Evolutionary conservation across 768 basidiomycete genomes (phyloP).

Genomic region (Amylocystis lapponica): DNA sequence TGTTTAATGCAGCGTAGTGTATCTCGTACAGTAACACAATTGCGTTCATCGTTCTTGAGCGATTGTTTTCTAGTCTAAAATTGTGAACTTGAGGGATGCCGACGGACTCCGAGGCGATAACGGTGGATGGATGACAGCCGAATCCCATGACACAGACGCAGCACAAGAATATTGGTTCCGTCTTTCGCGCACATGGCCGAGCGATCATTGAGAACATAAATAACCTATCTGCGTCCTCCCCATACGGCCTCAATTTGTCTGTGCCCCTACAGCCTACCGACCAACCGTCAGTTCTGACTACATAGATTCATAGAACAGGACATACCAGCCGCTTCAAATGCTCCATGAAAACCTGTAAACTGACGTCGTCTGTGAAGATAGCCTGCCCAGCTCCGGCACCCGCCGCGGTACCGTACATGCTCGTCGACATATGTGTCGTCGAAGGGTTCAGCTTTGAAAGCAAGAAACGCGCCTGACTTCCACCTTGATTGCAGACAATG

Average conservation of each 20-base stretch:
- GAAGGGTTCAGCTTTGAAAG: conserved; percentile 95
- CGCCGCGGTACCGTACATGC: conserved; percentile 80
- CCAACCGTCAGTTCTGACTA: neutral
- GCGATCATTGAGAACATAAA: conserved; percentile 1
- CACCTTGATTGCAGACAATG: conserved; percentile 96
- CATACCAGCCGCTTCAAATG: conserved; percentile 88
- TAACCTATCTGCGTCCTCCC: neutral
- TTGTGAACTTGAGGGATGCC: too few relatives aligned
- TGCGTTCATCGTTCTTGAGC: too few relatives aligned
- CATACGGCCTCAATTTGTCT: conserved; percentile 43
- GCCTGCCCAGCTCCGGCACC: conserved; percentile 73
- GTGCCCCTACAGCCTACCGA: conserved; percentile 58
- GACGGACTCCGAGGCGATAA: too few relatives aligned
- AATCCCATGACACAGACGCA: too few relatives aligned
- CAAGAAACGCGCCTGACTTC: conserved; percentile 97
- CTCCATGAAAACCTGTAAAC: conserved; percentile 96
- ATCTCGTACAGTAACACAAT: too few relatives aligned
- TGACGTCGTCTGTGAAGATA: conserved; percentile 98
- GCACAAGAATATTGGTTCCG: too few relatives aligned
- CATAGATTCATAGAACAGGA: too few relatives aligned
- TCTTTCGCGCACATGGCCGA: too few relatives aligned
- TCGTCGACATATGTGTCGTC: conserved; percentile 92
- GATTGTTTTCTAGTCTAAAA: too few relatives aligned
- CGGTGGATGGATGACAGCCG: too few relatives aligned
- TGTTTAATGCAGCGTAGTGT: too few relatives aligned